Conservation (phyloP, 2,329 filamentous ascomycete species). For the Hymenoscyphus salicellus region DNA sequence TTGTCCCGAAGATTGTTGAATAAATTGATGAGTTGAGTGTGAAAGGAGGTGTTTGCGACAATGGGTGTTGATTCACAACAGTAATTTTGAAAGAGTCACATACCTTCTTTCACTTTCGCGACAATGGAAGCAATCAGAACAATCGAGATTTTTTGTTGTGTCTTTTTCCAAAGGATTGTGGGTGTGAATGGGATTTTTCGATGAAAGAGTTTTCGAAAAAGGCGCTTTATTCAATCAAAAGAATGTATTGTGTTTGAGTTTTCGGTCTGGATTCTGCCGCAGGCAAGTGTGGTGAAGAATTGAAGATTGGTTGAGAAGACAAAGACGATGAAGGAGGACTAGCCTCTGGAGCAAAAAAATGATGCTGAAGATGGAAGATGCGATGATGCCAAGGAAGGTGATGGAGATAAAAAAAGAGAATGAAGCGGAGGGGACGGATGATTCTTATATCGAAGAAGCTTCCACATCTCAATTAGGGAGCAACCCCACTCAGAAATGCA, state of each 20-base stretch:
- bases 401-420: conserved; percentile 15
- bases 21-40: background rate
- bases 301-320: background rate
- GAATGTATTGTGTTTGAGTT: background rate
- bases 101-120: conserved; percentile 1
- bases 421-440: conserved; percentile 9
- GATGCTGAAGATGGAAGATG: conserved; percentile 13
- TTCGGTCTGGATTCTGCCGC: background rate
- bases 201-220: conserved; percentile 2
- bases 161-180: background rate
- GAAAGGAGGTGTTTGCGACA: background rate
- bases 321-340: conserved; percentile 23
- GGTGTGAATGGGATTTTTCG: conserved; percentile 4
- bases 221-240: conserved; percentile 5
- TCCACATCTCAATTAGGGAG: background rate
- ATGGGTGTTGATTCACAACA: background rate
- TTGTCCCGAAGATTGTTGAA: background rate
- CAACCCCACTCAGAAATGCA: background rate
- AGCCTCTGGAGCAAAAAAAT: conserved; percentile 17
- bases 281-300: background rate
- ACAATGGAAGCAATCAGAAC: conserved; percentile 1
- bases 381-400: conserved; percentile 20
- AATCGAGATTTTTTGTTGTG: conserved; percentile 3
- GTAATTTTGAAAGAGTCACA: background rate
- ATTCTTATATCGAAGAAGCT: conserved; percentile 21